phyloP scores from a whole-genome alignment of 2,329 filamentous ascomycete species.

The Fusarium bactridioides region DNA sequence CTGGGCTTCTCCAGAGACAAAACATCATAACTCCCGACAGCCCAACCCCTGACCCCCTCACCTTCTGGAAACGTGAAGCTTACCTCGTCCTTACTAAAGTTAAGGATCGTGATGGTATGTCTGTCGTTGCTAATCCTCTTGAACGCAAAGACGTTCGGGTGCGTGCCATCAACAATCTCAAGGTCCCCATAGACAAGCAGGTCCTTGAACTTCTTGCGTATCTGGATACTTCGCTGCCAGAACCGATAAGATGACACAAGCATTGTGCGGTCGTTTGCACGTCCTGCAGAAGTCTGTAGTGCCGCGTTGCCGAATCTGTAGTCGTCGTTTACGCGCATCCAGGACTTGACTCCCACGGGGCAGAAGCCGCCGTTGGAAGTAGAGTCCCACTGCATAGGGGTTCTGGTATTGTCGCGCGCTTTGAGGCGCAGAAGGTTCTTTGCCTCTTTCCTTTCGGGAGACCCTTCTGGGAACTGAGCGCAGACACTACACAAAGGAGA shows the following conservation, averaged over 20 bases:
- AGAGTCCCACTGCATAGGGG: conserved; percentile 70
- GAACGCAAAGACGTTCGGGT: conserved; percentile 40
- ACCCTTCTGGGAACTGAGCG: neutral
- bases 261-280: conserved; percentile 1
- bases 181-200: conserved; percentile 48
- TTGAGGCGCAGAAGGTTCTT: conserved; percentile 42
- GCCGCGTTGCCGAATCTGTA: conserved; percentile 61
- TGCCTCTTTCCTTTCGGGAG: conserved; percentile 45
- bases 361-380: conserved; percentile 47
- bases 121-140: conserved; percentile 38
- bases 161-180: conserved; percentile 32
- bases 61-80: neutral
- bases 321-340: conserved; percentile 47
- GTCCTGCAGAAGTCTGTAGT: conserved; percentile 55
- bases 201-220: conserved; percentile 42
- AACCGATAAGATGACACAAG: conserved; percentile 44
- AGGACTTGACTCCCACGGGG: conserved; percentile 46
- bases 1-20: neutral
- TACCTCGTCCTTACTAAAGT: conserved; percentile 35
- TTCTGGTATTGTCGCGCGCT: conserved; percentile 68
- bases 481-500: neutral
- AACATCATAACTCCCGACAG: neutral
- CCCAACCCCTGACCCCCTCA: neutral
- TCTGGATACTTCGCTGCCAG: conserved; percentile 42
- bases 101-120: conserved; percentile 42